These are phyloP conservation scores for Amniculicola lignicola DNA, from an alignment of 495 filamentous ascomycete genomes.

Conservation along the genomic window DNA sequence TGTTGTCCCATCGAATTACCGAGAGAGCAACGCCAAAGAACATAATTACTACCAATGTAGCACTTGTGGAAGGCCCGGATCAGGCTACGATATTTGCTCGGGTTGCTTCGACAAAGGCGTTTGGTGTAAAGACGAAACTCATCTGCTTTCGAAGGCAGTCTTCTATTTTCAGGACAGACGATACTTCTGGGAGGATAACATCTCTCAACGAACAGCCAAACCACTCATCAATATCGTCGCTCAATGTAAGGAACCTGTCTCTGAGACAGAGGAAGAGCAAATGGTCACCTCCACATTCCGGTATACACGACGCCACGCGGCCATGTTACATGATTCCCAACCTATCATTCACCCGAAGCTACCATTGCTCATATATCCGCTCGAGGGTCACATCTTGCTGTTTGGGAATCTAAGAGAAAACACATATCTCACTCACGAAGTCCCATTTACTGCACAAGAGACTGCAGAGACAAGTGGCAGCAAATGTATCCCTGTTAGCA, in stretches of 20 bases:
- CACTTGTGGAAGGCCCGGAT: not conserved
- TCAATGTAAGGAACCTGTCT: not conserved
- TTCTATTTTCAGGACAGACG: not conserved
- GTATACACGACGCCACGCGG: not conserved
- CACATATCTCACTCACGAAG: not conserved
- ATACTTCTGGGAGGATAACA: not conserved
- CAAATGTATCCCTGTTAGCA: not conserved
- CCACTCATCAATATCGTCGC: slow-evolving; percentile 1
- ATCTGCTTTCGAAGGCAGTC: not conserved
- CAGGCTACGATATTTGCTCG: slow-evolving; percentile 1
- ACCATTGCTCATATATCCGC: not conserved
- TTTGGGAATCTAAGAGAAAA: not conserved
- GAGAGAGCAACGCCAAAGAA: not conserved
- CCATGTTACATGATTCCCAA: not conserved
- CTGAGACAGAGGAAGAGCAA: not conserved
- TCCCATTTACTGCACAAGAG: not conserved
- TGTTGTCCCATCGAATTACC: not conserved
- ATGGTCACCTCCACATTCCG: not conserved
- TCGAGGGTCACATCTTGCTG: not conserved
- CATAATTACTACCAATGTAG: not conserved
- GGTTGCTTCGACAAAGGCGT: not conserved
- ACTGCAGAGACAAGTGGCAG: not conserved
- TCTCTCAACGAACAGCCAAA: not conserved
- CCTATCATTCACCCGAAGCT: not conserved
- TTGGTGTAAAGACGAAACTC: not conserved